These are phyloP conservation scores for Eragrostis tef DNA, from an alignment of 202 grass and related monocot genomes.

Conservation along the genomic window DNA sequence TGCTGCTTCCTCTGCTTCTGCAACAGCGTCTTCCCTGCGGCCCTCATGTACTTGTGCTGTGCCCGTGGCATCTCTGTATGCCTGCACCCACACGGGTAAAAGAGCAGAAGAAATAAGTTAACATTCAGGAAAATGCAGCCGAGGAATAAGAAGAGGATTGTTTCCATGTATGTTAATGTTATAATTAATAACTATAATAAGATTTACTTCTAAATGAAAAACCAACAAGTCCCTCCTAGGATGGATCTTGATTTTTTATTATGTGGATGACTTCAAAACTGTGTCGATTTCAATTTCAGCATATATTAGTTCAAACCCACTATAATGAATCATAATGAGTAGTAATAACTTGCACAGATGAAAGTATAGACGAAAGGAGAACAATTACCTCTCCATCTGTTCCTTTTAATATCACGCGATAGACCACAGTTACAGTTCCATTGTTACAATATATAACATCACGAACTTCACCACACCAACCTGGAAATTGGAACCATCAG, in stretches of 20 bases:
- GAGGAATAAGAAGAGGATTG: not conserved
- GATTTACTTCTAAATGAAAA: no score
- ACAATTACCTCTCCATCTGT: conserved; percentile 83
- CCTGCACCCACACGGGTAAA: conserved; percentile 46
- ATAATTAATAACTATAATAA: not conserved
- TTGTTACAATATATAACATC: conserved; percentile 76
- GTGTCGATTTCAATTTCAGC: not conserved
- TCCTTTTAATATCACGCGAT: conserved; percentile 86
- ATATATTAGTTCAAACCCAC: not conserved
- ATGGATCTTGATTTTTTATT: no score
- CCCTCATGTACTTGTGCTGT: conserved; percentile 63
- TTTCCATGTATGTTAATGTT: not conserved
- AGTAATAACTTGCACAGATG: not conserved
- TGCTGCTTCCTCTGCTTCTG: conserved; percentile 72
- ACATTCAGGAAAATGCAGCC: not conserved
- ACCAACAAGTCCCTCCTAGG: no score
- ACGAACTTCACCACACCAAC: conserved; percentile 97
- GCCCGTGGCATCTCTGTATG: conserved; percentile 79
- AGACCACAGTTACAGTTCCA: conserved; percentile 87
- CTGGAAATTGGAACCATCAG: conserved; percentile 49
- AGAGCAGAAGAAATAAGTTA: not conserved
- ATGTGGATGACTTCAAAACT: not conserved
- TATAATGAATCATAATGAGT: not conserved
- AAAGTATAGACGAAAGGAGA: conserved; percentile 4
- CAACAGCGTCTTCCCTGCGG: conserved; percentile 63